phyloP scores from a whole-genome alignment of 2,329 filamentous ascomycete species.

The Clonostachys byssicola region DNA sequence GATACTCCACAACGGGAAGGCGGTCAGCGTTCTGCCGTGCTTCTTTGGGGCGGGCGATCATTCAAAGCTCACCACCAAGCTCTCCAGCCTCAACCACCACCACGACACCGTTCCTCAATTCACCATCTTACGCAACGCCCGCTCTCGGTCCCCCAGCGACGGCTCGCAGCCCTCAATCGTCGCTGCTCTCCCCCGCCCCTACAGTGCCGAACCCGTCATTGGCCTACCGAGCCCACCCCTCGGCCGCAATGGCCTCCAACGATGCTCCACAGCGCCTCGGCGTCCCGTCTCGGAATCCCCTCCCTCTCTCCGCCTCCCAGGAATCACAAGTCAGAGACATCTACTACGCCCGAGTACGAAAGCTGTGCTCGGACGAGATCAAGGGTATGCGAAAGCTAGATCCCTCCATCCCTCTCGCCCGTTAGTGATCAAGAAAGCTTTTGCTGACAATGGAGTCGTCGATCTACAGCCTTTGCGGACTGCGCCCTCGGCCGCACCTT shows the following conservation, averaged over 20 bases:
- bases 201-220: too few relatives aligned
- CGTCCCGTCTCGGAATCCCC: conserved; percentile 68
- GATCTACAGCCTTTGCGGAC: conserved; percentile 72
- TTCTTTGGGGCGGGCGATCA: background rate
- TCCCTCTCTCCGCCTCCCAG: conserved; percentile 78
- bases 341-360: conserved; percentile 75
- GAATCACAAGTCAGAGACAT: conserved; percentile 78
- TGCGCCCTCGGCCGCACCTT: conserved; percentile 86
- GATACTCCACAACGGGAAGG: conserved; percentile 3
- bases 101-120: background rate
- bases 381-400: conserved; percentile 48
- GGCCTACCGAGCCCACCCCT: conserved; percentile 2
- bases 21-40: conserved; percentile 6
- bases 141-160: background rate
- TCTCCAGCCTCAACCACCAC: too few relatives aligned
- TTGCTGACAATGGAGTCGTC: background rate
- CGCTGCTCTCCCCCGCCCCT: too few relatives aligned
- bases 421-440: background rate
- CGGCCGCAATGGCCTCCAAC: conserved; percentile 26
- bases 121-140: background rate
- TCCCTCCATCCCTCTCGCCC: background rate
- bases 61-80: too few relatives aligned
- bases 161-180: background rate
- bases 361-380: conserved; percentile 72
- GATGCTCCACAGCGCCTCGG: conserved; percentile 25